phyloP scores from a whole-genome alignment of 1,284 basidiomycete genomes.

The Rugosomyces carneus region DNA sequence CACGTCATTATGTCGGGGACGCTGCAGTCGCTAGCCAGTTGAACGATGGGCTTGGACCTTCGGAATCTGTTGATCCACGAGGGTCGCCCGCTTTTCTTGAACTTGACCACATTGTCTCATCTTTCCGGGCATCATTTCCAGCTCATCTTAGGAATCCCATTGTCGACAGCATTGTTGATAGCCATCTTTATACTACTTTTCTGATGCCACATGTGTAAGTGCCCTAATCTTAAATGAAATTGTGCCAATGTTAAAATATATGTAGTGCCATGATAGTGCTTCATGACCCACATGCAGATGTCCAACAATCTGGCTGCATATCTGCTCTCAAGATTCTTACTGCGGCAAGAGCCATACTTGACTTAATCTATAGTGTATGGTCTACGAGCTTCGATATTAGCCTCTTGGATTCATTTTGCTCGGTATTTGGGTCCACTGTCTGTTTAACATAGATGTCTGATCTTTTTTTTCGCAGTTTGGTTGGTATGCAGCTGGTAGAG shows the following conservation, averaged over 20 bases:
- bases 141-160: slow-evolving; percentile 50
- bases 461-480: slow-evolving; percentile 41
- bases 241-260: slow-evolving; percentile 1
- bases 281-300: slow-evolving; percentile 67
- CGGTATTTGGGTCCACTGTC: slow-evolving; percentile 31
- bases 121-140: slow-evolving; percentile 58
- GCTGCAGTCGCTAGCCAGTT: slow-evolving; percentile 31
- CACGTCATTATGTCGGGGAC: slow-evolving; percentile 53
- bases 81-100: slow-evolving; percentile 59
- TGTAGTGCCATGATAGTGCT: slow-evolving; percentile 55
- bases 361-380: slow-evolving; percentile 59
- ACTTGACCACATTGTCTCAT: slow-evolving; percentile 50
- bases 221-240: background rate
- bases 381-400: slow-evolving; percentile 68
- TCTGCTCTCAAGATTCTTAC: slow-evolving; percentile 62
- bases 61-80: slow-evolving; percentile 46
- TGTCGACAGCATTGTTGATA: slow-evolving; percentile 51
- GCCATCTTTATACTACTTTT: slow-evolving; percentile 59
- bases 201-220: slow-evolving; percentile 60
- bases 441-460: slow-evolving; percentile 9
- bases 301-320: slow-evolving; percentile 49
- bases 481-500: slow-evolving; percentile 62
- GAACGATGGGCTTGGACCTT: slow-evolving; percentile 24
- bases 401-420: slow-evolving; percentile 55
- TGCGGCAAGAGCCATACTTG: slow-evolving; percentile 58